These are phyloP conservation scores for Articulospora tetracladia DNA, from an alignment of 495 filamentous ascomycete genomes.

Conservation along the genomic window DNA sequence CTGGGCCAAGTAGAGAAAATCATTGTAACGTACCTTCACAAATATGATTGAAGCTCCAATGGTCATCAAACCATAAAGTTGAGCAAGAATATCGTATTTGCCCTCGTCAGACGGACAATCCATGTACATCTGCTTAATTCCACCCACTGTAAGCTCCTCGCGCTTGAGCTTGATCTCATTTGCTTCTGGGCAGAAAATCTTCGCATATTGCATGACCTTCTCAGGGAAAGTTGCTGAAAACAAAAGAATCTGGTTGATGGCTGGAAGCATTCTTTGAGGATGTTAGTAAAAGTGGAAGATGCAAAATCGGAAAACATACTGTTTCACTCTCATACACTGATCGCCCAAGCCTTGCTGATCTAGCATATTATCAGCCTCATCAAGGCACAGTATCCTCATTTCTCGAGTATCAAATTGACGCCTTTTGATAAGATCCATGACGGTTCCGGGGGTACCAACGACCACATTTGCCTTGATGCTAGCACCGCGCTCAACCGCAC, in stretches of 20 bases:
- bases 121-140: constrained; percentile 95
- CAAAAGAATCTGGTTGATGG: constrained; percentile 74
- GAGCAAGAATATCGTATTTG: constrained; percentile 84
- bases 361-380: constrained; percentile 95
- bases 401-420: constrained; percentile 59
- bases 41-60: constrained; percentile 98
- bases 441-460: constrained; percentile 92
- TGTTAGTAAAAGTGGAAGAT: constrained; percentile 6
- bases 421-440: constrained; percentile 77
- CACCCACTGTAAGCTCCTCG: constrained; percentile 90
- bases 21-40: constrained; percentile 62
- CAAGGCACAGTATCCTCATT: constrained; percentile 77
- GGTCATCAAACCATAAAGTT: constrained; percentile 92
- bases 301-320: constrained; percentile 51
- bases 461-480: constrained; percentile 69
- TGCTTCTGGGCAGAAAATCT: constrained; percentile 73
- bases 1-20: not conserved
- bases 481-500: constrained; percentile 56
- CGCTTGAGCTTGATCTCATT: constrained; percentile 86
- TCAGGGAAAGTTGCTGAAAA: constrained; percentile 96
- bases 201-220: constrained; percentile 75
- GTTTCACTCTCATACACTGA: constrained; percentile 85
- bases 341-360: constrained; percentile 93
- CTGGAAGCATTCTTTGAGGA: constrained; percentile 58
- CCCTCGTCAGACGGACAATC: constrained; percentile 76